phyloP scores from a whole-genome alignment of 495 filamentous ascomycete species.

The Xylaria telfairii region DNA sequence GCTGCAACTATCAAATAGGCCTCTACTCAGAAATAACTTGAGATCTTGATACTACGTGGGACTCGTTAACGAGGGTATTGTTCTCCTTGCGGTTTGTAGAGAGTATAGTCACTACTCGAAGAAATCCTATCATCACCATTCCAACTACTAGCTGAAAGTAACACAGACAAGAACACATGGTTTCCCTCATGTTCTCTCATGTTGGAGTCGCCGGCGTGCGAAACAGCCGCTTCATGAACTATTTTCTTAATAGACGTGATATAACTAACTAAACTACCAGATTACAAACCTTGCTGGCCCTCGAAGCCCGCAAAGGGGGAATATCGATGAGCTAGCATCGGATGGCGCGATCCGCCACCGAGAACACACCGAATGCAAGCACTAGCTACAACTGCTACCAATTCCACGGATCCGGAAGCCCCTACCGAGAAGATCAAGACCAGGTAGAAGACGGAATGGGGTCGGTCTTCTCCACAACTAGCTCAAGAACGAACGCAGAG shows the following conservation, averaged over 20 bases:
- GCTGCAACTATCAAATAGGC: neutral
- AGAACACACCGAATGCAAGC: neutral
- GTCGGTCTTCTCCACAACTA: neutral
- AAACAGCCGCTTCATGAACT: neutral
- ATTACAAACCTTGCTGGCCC: neutral
- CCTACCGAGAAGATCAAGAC: neutral
- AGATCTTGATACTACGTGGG: neutral
- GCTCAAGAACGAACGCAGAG: neutral
- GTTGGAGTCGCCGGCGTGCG: neutral
- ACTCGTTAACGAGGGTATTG: neutral
- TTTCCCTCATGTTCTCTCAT: neutral
- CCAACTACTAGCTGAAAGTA: neutral
- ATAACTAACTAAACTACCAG: no score
- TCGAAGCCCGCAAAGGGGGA: neutral
- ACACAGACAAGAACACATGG: neutral
- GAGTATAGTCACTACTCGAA: neutral
- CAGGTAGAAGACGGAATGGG: no score
- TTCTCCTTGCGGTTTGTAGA: neutral
- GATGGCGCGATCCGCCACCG: no score
- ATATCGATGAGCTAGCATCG: neutral
- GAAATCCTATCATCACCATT: neutral
- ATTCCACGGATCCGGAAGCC: neutral
- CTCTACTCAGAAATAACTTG: neutral
- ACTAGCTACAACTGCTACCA: neutral
- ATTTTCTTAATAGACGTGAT: no score